Percentiles rank a stretch among this genome's conserved stretches.
Evolutionary conservation across 2,329 filamentous ascomycete genomes (phyloP).

Genomic region (Neoascochyta sp.): DNA sequence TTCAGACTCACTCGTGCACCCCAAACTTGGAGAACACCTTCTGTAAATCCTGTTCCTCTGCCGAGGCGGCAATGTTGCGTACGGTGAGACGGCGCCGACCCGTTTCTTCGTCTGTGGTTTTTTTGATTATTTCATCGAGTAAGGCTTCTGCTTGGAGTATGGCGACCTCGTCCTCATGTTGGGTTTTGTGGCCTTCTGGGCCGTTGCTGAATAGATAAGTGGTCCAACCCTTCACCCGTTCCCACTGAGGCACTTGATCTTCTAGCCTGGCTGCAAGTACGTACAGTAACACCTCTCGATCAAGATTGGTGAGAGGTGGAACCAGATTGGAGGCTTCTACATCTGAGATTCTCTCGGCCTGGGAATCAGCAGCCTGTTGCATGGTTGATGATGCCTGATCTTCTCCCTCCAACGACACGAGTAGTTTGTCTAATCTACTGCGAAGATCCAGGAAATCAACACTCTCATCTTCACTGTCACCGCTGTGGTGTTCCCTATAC

Average conservation of each 20-base stretch:
- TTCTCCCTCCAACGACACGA: too few relatives aligned
- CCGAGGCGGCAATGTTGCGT: constrained; percentile 26
- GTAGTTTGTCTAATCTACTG: too few relatives aligned
- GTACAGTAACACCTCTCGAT: constrained; percentile 2
- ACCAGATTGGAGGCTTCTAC: too few relatives aligned
- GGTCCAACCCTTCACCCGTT: constrained; percentile 10
- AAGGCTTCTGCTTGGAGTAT: constrained; percentile 9
- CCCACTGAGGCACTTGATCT: constrained; percentile 7
- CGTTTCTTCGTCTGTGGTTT: constrained; percentile 10
- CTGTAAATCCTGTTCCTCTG: constrained; percentile 13
- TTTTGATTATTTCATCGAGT: constrained; percentile 7
- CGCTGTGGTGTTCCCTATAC: too few relatives aligned
- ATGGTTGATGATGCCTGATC: too few relatives aligned
- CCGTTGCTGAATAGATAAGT: constrained; percentile 12
- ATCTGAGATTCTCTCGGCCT: too few relatives aligned
- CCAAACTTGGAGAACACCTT: constrained; percentile 13
- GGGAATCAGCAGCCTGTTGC: too few relatives aligned
- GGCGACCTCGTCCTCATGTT: constrained; percentile 7
- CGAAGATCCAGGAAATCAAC: too few relatives aligned
- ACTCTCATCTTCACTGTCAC: too few relatives aligned
- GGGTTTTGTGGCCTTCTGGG: constrained; percentile 5
- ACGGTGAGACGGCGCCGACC: constrained; percentile 14
- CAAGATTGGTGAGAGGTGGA: not conserved
- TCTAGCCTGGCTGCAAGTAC: constrained; percentile 14
- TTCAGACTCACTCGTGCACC: too few relatives aligned